Evolutionary conservation across 129 eudicot genomes (phyloP), one percentile per base, ranked within the genome.

Genomic region (Ambrosia trifida): DNA sequence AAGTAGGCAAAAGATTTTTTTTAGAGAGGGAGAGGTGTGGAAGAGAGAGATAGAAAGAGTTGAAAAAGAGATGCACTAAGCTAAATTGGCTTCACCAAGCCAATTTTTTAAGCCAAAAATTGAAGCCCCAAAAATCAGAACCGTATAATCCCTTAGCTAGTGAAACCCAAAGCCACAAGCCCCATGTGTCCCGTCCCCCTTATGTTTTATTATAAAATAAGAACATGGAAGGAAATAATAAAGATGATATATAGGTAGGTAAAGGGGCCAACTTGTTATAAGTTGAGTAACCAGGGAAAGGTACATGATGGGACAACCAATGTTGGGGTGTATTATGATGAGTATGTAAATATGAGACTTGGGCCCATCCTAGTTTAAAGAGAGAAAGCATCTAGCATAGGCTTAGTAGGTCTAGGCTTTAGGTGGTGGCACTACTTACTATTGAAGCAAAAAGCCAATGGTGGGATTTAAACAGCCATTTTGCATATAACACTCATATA

Each of bases 361-460:
- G 81, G 81, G 77, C 56, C 81, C 81, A 70, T 70, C 16, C 77
- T 78, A 71, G 68, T 40, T 60, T 52, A 76, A 77, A 76, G 64
- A 36, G 64, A 78, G 77, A 78, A 70, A 78, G 81, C 81, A 78
- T 78, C 81, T 78, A 78, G 76, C 76, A 59, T 69, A 77, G 77
- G 77, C 81, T 70, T 70, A 43, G 60, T 78, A 78, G 81, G 77
- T 70, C 60, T 77, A 78, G 77, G 81, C 71, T 41, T 63, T 78
- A 78, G 81, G 72, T 78, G 77, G 82, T 78, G 81, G 81, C 72
- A 78, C 77, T 54, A 70, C 77, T 78, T 70, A 78, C 77, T 32
- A 78, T 71, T 78, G 6, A 63, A 78, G 82, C 77, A 70, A 78
- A 71, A 78, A 64, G 77, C 77, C 77, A 54, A 58, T 64, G 69